A percentile compares a stretch with the other conserved stretches of the same genome.
Evolutionary conservation across 768 basidiomycete species (phyloP).

Genomic region (Fibroporia radiculosa): DNA sequence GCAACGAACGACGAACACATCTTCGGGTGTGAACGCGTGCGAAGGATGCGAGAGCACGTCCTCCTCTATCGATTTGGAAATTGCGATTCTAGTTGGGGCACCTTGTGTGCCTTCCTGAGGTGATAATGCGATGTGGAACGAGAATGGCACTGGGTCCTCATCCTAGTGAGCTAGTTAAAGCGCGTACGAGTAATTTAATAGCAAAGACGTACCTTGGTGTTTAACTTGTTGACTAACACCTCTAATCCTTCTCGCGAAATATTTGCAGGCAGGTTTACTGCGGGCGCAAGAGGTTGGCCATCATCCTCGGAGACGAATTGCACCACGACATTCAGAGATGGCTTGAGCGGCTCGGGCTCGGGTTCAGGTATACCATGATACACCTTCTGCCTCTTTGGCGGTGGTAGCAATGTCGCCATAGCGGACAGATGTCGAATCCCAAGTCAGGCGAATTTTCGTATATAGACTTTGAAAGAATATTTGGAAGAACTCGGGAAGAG

Average conservation of each 20-base stretch:
- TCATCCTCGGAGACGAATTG: slow-evolving; percentile 91
- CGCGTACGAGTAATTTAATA: slow-evolving; percentile 9
- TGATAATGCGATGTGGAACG: slow-evolving; percentile 79
- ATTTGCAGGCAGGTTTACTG: slow-evolving; percentile 85
- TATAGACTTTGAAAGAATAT: too few relatives aligned
- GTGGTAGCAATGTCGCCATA: slow-evolving; percentile 84
- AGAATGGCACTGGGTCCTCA: slow-evolving; percentile 88
- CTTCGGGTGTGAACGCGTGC: slow-evolving; percentile 73
- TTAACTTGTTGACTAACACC: slow-evolving; percentile 81
- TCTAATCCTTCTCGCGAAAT: slow-evolving; percentile 79
- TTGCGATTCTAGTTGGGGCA: slow-evolving; percentile 72
- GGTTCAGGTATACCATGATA: slow-evolving; percentile 71
- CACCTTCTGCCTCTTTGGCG: slow-evolving; percentile 81
- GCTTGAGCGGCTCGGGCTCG: slow-evolving; percentile 36
- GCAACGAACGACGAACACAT: slow-evolving; percentile 81
- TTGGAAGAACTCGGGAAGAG: too few relatives aligned
- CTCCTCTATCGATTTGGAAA: slow-evolving; percentile 75
- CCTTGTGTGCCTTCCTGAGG: slow-evolving; percentile 38
- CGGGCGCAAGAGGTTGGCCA: slow-evolving; percentile 72
- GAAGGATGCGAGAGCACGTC: slow-evolving; percentile 75
- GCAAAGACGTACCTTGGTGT: slow-evolving; percentile 49
- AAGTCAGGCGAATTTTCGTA: too few relatives aligned
- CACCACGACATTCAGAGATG: slow-evolving; percentile 69
- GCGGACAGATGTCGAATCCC: slow-evolving; percentile 7
- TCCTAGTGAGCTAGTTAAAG: slow-evolving; percentile 33